These are phyloP conservation scores for Colletotrichum sp. DNA, from an alignment of 2,329 filamentous ascomycete species.

Conservation along the genomic window DNA sequence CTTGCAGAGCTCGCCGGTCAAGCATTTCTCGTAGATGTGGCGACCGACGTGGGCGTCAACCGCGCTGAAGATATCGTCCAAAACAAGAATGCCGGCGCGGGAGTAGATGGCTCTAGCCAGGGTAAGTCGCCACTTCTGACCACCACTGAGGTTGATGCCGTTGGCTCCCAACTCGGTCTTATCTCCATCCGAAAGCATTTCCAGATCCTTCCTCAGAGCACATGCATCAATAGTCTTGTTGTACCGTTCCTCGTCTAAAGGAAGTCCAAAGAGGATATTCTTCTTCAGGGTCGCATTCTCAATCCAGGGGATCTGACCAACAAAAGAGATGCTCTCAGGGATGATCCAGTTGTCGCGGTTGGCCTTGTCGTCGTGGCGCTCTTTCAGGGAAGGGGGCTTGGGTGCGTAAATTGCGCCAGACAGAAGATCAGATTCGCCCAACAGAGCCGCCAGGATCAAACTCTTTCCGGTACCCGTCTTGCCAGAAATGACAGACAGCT, in stretches of 20 bases:
- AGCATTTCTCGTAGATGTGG: constrained; percentile 78
- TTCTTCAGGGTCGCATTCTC: constrained; percentile 81
- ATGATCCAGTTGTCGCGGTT: constrained; percentile 72
- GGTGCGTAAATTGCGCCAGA: constrained; percentile 65
- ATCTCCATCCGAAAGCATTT: constrained; percentile 79
- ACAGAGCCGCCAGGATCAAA: constrained; percentile 73
- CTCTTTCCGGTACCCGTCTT: constrained; percentile 82
- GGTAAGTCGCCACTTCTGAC: constrained; percentile 83
- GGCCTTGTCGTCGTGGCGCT: constrained; percentile 68
- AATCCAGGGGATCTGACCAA: constrained; percentile 84
- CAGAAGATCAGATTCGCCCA: constrained; percentile 77
- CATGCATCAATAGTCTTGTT: constrained; percentile 73
- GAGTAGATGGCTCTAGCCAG: constrained; percentile 84
- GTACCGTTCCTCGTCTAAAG: constrained; percentile 73
- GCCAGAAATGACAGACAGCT: constrained; percentile 77
- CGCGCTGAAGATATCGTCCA: constrained; percentile 86
- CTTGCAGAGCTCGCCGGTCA: constrained; percentile 72
- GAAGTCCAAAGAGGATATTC: constrained; percentile 80
- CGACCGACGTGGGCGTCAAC: constrained; percentile 83
- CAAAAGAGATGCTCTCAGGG: constrained; percentile 72
- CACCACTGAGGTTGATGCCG: constrained; percentile 83
- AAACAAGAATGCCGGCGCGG: constrained; percentile 74
- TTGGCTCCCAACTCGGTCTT: constrained; percentile 84
- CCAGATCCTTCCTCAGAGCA: constrained; percentile 76
- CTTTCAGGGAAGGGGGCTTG: constrained; percentile 43